A percentile compares a stretch with the other conserved stretches of the same genome.
These are phyloP conservation scores for Lactifluus subvellereus DNA, from an alignment of 768 basidiomycete genomes.

Conservation along the genomic window DNA sequence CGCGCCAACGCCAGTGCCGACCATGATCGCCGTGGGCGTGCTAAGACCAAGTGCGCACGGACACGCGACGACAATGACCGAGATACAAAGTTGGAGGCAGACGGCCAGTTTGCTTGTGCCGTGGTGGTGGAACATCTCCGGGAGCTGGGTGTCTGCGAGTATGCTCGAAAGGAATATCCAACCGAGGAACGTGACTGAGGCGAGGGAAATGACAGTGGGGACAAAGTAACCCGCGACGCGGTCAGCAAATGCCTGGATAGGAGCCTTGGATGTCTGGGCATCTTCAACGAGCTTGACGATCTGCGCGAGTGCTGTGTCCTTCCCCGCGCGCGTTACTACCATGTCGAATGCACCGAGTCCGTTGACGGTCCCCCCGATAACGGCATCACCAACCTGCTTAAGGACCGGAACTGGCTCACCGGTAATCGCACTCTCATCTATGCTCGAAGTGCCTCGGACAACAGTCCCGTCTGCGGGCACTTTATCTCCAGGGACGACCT, in stretches of 20 bases:
- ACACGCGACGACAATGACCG: conserved; percentile 96
- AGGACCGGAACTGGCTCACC: conserved; percentile 88
- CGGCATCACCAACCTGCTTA: conserved; percentile 76
- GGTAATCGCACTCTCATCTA: conserved; percentile 96
- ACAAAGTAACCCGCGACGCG: conserved; percentile 93
- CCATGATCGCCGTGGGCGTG: conserved; percentile 99
- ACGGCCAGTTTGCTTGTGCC: conserved; percentile 84
- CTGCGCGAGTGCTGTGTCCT: conserved; percentile 93
- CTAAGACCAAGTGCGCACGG: conserved; percentile 95
- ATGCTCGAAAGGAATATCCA: conserved; percentile 77
- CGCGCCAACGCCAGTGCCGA: conserved; percentile 95
- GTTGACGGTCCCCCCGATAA: conserved; percentile 97
- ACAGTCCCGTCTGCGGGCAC: conserved; percentile 94
- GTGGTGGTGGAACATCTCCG: conserved; percentile 76
- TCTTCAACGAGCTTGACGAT: conserved; percentile 97
- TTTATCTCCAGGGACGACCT: conserved; percentile 94
- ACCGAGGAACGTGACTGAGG: conserved; percentile 68
- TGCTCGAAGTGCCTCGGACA: conserved; percentile 72
- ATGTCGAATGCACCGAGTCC: conserved; percentile 97
- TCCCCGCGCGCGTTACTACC: conserved; percentile 90
- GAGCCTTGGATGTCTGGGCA: conserved; percentile 96
- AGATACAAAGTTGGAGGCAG: conserved; percentile 95
- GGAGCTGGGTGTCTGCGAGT: conserved; percentile 53
- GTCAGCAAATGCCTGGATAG: conserved; percentile 96
- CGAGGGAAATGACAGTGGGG: conserved; percentile 80